phyloP scores from a whole-genome alignment of 1,284 basidiomycete genomes.

The Leucoagaricus sp. region DNA sequence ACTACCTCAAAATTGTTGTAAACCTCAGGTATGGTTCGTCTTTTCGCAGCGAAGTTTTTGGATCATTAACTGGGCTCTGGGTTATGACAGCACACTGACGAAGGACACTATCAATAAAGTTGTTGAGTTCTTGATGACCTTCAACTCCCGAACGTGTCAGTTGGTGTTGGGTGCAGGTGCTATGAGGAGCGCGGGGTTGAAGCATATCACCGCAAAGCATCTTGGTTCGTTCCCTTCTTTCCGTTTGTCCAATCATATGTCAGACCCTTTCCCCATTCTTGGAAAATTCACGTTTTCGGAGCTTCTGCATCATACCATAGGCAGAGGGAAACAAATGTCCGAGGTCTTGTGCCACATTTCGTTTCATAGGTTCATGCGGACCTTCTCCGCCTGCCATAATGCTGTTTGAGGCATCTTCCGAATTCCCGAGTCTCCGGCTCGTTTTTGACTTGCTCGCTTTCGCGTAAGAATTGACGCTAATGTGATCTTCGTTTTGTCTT shows the following conservation, averaged over 20 bases:
- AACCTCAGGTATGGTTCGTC: constrained; percentile 53
- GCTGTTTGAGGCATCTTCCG: not conserved
- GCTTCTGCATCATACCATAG: not conserved
- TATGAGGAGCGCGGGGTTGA: constrained; percentile 96
- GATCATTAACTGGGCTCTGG: not conserved
- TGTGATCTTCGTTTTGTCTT: not conserved
- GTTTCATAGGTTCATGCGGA: not conserved
- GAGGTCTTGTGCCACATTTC: not conserved
- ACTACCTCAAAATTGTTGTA: constrained; percentile 89
- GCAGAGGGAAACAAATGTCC: not conserved
- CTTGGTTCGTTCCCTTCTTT: constrained; percentile 57
- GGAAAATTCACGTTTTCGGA: not conserved
- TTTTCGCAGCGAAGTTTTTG: not conserved
- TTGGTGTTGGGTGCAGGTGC: constrained; percentile 97
- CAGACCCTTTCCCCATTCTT: constrained; percentile 10
- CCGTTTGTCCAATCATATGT: constrained; percentile 7
- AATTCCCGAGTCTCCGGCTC: not conserved
- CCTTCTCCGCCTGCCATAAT: not conserved
- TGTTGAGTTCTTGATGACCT: constrained; percentile 95
- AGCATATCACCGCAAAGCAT: constrained; percentile 99
- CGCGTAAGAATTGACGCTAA: not conserved
- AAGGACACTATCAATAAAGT: constrained; percentile 93
- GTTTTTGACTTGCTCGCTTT: not conserved
- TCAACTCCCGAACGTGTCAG: constrained; percentile 98
- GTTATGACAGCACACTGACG: constrained; percentile 65